phyloP scores from a whole-genome alignment of 2,329 filamentous ascomycete species.

The Septoria linicola region DNA sequence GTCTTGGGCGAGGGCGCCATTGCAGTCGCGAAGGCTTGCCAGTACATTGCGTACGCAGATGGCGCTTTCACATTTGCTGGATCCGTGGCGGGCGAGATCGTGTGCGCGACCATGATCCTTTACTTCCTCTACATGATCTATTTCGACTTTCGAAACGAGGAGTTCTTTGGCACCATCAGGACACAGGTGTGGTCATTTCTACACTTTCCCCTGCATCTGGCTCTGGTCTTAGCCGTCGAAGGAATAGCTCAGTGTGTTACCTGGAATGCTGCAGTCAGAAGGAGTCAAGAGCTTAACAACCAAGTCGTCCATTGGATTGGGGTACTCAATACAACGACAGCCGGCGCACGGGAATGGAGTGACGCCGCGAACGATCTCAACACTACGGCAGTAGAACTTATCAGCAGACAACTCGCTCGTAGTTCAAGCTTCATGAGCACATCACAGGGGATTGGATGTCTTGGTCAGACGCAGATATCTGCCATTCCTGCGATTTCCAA shows the following conservation, averaged over 20 bases:
- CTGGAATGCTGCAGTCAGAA: conserved; percentile 36
- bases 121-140: conserved; percentile 33
- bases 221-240: conserved; percentile 22
- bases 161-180: conserved; percentile 28
- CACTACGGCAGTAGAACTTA: conserved; percentile 8
- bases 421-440: conserved; percentile 4
- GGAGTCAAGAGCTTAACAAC: no score
- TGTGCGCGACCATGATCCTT: conserved; percentile 38
- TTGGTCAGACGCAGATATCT: conserved; percentile 2
- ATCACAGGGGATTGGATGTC: conserved; percentile 7
- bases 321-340: no score
- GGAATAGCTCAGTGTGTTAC: conserved; percentile 37
- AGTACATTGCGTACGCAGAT: conserved; percentile 36
- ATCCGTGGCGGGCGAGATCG: conserved; percentile 36
- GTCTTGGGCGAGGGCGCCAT: conserved; percentile 44
- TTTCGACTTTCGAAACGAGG: conserved; percentile 28
- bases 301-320: no score
- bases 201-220: conserved; percentile 31
- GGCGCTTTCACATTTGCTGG: conserved; percentile 21
- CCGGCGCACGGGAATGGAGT: background rate
- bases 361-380: conserved; percentile 7
- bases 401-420: conserved; percentile 5
- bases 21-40: conserved; percentile 38
- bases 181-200: conserved; percentile 31
- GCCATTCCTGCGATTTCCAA: conserved; percentile 16